These are phyloP conservation scores for Fusarium begoniae DNA, from an alignment of 2,329 filamentous ascomycete species.

Conservation along the genomic window DNA sequence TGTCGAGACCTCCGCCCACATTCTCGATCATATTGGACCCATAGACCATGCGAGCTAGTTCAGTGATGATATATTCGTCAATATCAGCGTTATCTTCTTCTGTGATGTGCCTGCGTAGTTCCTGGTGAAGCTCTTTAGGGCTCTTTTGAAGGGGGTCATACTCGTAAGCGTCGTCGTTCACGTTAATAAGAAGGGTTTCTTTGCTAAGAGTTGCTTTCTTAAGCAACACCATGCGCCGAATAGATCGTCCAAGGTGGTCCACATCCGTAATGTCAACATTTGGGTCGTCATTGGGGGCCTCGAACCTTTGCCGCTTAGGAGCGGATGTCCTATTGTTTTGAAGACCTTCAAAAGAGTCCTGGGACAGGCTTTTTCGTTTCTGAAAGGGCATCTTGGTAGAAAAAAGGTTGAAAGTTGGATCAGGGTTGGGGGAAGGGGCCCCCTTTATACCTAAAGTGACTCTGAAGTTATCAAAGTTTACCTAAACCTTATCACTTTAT, in stretches of 20 bases:
- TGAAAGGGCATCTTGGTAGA: neutral
- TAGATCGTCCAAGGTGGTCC: neutral
- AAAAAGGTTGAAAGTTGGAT: neutral
- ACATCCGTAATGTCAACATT: too few species aligned
- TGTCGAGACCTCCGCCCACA: neutral
- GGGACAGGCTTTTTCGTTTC: neutral
- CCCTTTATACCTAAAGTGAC: neutral
- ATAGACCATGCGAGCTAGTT: neutral
- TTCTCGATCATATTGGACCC: constrained; percentile 22
- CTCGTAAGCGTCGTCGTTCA: neutral
- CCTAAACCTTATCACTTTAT: neutral
- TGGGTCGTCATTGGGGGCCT: neutral
- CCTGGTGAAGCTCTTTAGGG: neutral
- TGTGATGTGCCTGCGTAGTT: neutral
- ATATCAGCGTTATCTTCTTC: neutral
- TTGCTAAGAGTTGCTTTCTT: too few species aligned
- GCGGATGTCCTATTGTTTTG: neutral
- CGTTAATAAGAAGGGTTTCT: neutral
- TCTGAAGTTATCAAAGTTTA: neutral
- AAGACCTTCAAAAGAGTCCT: too few species aligned
- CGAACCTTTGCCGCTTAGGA: neutral
- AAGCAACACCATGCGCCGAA: neutral
- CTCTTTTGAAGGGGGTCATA: neutral
- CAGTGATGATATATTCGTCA: neutral
- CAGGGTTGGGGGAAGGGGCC: accelerated